Conservation (phyloP, 1,284 basidiomycete genomes). For the Agroathelia rolfsii region DNA sequence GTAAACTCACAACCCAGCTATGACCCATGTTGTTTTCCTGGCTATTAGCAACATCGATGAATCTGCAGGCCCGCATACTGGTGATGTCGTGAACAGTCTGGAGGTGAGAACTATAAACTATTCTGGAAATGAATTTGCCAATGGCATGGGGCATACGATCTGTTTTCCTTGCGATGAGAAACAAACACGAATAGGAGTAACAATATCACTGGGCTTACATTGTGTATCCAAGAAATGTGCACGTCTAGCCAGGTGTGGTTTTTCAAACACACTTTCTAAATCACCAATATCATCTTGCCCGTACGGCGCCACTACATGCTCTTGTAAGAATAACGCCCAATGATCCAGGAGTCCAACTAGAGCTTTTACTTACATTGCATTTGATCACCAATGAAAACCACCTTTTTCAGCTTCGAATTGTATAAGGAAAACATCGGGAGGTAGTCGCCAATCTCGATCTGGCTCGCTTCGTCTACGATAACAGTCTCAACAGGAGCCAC, state of each 20-base stretch:
- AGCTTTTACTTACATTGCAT: constrained; percentile 66
- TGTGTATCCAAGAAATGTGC: constrained; percentile 30
- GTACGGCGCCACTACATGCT: constrained; percentile 34
- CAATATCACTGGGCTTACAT: constrained; percentile 23
- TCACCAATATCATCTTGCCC: constrained; percentile 30
- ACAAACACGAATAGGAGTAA: too few relatives aligned
- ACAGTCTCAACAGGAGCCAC: constrained; percentile 30
- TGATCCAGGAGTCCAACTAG: constrained; percentile 1
- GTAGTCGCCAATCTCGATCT: constrained; percentile 42
- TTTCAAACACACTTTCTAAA: constrained; percentile 36
- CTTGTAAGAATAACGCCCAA: constrained; percentile 6
- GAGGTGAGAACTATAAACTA: constrained; percentile 48
- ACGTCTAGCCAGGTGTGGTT: constrained; percentile 24
- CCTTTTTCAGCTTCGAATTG: constrained; percentile 36
- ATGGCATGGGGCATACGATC: constrained; percentile 73
- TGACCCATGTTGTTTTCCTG: constrained; percentile 13
- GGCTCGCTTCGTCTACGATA: constrained; percentile 36
- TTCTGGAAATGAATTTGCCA: constrained; percentile 58
- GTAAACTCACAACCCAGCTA: constrained; percentile 19
- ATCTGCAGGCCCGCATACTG: constrained; percentile 13
- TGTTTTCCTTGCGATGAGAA: constrained; percentile 20
- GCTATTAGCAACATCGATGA: constrained; percentile 20
- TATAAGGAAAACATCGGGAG: constrained; percentile 39
- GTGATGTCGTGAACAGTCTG: constrained; percentile 17
- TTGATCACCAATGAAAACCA: constrained; percentile 68